Percentiles rank a stretch among this genome's conserved stretches.
These are phyloP conservation scores for Fusarium tjaetaba DNA, from an alignment of 2,329 filamentous ascomycete species.

Conservation along the genomic window DNA sequence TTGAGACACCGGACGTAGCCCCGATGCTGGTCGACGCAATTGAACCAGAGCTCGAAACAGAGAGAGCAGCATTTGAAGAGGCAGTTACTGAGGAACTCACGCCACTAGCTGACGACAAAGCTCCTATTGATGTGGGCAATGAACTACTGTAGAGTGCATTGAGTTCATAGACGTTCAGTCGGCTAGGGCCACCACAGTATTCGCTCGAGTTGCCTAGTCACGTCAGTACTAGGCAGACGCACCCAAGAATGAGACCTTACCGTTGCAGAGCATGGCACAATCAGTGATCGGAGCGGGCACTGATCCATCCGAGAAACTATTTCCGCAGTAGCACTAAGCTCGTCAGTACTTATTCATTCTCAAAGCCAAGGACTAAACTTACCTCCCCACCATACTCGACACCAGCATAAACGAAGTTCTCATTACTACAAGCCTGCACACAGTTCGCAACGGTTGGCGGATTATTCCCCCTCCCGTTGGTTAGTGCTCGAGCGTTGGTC, in stretches of 20 bases:
- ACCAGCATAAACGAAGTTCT: slow-evolving; percentile 46
- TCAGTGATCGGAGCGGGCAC: slow-evolving; percentile 44
- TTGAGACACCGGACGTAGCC: accelerated
- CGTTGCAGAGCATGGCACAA: slow-evolving; percentile 50
- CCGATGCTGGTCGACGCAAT: background rate
- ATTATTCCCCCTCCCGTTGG: slow-evolving; percentile 35
- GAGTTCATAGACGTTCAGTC: slow-evolving; percentile 51
- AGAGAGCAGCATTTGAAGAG: background rate
- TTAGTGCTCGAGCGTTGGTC: slow-evolving; percentile 46
- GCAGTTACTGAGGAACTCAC: accelerated
- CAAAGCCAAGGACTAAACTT: background rate
- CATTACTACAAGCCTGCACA: slow-evolving; percentile 46
- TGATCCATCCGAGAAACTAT: slow-evolving; percentile 42
- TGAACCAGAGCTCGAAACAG: accelerated
- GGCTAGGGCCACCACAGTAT: slow-evolving; percentile 48
- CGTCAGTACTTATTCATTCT: background rate
- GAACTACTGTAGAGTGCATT: slow-evolving; percentile 16
- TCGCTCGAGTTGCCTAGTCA: slow-evolving; percentile 47
- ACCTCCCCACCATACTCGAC: slow-evolving; percentile 54
- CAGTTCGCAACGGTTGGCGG: slow-evolving; percentile 49
- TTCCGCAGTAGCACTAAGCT: slow-evolving; percentile 51
- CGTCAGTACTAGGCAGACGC: slow-evolving; percentile 5
- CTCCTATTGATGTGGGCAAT: background rate
- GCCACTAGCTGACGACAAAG: background rate
- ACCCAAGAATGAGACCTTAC: background rate